Evolutionary conservation across 2,329 filamentous ascomycete genomes (phyloP).

Genomic region (Fusarium graminum): DNA sequence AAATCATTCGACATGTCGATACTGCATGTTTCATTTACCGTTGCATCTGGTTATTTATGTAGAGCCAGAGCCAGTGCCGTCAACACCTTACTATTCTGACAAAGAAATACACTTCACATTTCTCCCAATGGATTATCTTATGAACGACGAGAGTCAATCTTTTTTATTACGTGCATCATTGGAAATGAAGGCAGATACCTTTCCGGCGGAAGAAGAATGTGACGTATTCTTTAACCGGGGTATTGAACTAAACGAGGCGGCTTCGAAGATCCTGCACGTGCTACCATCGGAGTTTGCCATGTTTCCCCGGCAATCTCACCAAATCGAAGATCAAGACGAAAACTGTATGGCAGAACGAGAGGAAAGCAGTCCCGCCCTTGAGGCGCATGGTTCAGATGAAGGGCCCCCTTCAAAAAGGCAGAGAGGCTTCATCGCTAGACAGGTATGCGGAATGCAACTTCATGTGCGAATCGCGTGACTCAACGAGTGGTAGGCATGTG

Average conservation of each 20-base stretch:
- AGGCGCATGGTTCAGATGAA: constrained; percentile 27
- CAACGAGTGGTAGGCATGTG: constrained; percentile 29
- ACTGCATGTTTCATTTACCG: too few relatives aligned
- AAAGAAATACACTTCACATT: too few relatives aligned
- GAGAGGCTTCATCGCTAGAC: constrained; percentile 37
- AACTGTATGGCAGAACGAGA: constrained; percentile 31
- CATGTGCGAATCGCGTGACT: neutral
- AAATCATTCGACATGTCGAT: too few relatives aligned
- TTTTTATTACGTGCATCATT: too few relatives aligned
- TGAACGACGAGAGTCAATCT: too few relatives aligned
- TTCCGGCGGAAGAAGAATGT: neutral
- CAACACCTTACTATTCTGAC: too few relatives aligned
- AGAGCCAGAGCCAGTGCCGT: too few relatives aligned
- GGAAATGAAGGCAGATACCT: neutral
- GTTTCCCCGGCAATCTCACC: constrained; percentile 23
- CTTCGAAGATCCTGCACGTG: constrained; percentile 13
- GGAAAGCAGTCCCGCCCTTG: constrained; percentile 15
- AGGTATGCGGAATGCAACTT: constrained; percentile 5
- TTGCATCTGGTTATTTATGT: too few relatives aligned
- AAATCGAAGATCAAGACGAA: neutral
- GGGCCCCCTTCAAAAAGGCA: constrained; percentile 28
- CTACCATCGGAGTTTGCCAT: constrained; percentile 20
- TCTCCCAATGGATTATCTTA: too few relatives aligned
- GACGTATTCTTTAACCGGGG: neutral
- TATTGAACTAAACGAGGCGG: constrained; percentile 3